A percentile compares a stretch with the other conserved stretches of the same genome.
Evolutionary conservation across 2,329 filamentous ascomycete genomes (phyloP).

Genomic region (Neocatenulostroma microsporum): DNA sequence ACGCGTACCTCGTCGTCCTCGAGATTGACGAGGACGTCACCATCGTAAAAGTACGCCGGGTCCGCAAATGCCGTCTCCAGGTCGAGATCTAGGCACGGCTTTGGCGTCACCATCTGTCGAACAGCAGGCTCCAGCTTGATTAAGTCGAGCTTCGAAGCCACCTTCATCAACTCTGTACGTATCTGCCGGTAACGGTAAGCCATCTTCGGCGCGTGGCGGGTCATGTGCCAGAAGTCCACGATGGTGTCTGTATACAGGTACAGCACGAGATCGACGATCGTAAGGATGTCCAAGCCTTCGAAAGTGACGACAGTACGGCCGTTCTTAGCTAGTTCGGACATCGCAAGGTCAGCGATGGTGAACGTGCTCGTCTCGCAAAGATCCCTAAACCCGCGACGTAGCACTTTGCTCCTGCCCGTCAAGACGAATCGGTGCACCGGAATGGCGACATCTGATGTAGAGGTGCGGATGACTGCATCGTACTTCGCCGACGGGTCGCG

Average conservation of each 20-base stretch:
- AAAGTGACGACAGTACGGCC: slow-evolving; percentile 57
- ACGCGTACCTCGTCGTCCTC: slow-evolving; percentile 60
- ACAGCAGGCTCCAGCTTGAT: slow-evolving; percentile 66
- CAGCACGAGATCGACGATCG: slow-evolving; percentile 68
- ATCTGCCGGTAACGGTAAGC: slow-evolving; percentile 71
- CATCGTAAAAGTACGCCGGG: slow-evolving; percentile 64
- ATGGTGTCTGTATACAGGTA: slow-evolving; percentile 74
- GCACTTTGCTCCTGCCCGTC: slow-evolving; percentile 60
- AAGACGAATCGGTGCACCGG: slow-evolving; percentile 80
- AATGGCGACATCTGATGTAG: slow-evolving; percentile 60
- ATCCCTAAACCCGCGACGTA: slow-evolving; percentile 56
- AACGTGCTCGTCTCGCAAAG: slow-evolving; percentile 50
- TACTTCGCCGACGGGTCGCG: slow-evolving; percentile 36
- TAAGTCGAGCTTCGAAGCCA: slow-evolving; percentile 66
- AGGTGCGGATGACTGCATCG: slow-evolving; percentile 44
- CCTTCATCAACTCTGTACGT: slow-evolving; percentile 76
- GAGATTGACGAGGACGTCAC: slow-evolving; percentile 71
- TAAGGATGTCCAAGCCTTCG: slow-evolving; percentile 64
- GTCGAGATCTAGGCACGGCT: slow-evolving; percentile 59
- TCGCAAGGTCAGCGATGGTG: slow-evolving; percentile 53
- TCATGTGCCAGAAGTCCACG: slow-evolving; percentile 81
- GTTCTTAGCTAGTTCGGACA: slow-evolving; percentile 45
- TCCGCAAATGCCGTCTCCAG: slow-evolving; percentile 63
- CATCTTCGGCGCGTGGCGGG: slow-evolving; percentile 55
- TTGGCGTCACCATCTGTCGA: slow-evolving; percentile 62